Evolutionary conservation across 2,329 filamentous ascomycete species (phyloP), one percentile per base, ranked within the genome.

Genomic region (Karstenula rhodostoma): DNA sequence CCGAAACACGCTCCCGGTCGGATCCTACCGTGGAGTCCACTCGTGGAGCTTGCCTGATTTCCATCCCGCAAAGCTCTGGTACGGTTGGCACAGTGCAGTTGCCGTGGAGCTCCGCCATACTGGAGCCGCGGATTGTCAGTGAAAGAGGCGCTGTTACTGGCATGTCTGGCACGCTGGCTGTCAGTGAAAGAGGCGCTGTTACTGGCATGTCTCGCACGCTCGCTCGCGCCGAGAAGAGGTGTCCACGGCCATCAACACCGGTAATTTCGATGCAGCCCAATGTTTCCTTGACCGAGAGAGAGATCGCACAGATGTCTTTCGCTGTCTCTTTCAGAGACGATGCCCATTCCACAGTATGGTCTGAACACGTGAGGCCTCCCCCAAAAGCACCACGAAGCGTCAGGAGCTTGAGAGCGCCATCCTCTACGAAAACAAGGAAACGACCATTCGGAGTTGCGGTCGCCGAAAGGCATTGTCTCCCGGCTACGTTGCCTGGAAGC

Each of bases 231-330:
- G 27, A 62, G 3, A 64, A 29, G 4, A 71, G 25, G 56, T 65
- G 57, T 4, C 67, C 61, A 7, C 56, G 57, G 29, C 65, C 62
- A 48, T 71, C 67, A 22, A 68, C 60, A 1, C 66, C 67, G n/a
- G 57, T 58, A 25, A 71, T 57, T 12, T 68, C 56, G 19, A 71
- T 55, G n/a, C 56, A 49, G n/a, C 57, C 59, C 12, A 58, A 7
- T 13, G 50, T 46, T 53, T 71, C 68, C 46, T 59, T 50, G 15
- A 68, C 55, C 1, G 48, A 59, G 1, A 71, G 60, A 3, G 68
- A 68, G 44, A 69, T 64, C 29, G 40, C 59, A 22, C 61, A 52
- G 13, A 44, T 44, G 9, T 58, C 59, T 17, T 32, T 58, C 7
- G 57, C 56, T 13, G 40, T 56, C 19, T 33, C 33, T 52, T 51